Conservation (phyloP, 768 basidiomycete genomes). For the Ramaria sp. region DNA sequence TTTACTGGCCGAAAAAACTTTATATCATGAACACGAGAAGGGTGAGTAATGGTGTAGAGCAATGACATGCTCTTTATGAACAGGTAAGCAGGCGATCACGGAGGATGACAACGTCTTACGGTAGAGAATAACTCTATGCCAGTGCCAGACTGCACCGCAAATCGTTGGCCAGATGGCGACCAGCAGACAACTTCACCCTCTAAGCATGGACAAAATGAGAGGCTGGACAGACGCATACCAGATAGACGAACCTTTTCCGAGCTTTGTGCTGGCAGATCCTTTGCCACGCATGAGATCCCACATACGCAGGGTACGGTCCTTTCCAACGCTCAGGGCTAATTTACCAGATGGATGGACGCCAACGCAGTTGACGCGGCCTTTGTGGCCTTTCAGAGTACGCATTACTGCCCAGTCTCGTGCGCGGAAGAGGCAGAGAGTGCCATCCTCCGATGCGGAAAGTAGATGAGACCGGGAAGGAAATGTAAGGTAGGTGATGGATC, state of each 20-base stretch:
- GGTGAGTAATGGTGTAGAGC: slow-evolving; percentile 61
- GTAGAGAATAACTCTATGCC: slow-evolving; percentile 78
- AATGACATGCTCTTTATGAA: slow-evolving; percentile 62
- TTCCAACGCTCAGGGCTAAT: slow-evolving; percentile 83
- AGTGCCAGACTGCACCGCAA: slow-evolving; percentile 68
- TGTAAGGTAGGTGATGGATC: slow-evolving; percentile 79
- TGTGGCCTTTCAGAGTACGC: slow-evolving; percentile 84
- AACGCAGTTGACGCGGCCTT: slow-evolving; percentile 81
- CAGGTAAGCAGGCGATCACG: not conserved
- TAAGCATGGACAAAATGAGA: slow-evolving; percentile 18
- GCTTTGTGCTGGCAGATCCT: slow-evolving; percentile 77
- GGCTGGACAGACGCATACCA: not conserved
- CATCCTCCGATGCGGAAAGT: slow-evolving; percentile 87
- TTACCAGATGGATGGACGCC: slow-evolving; percentile 92
- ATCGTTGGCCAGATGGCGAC: slow-evolving; percentile 65
- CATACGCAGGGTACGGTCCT: slow-evolving; percentile 85
- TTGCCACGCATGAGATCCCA: slow-evolving; percentile 98
- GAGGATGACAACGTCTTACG: slow-evolving; percentile 28
- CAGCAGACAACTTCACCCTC: slow-evolving; percentile 93
- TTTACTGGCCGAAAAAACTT: slow-evolving; percentile 57
- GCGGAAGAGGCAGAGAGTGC: slow-evolving; percentile 80
- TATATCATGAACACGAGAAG: slow-evolving; percentile 77
- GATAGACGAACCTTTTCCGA: slow-evolving; percentile 63
- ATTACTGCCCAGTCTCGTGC: slow-evolving; percentile 92
- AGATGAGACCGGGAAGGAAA: slow-evolving; percentile 88